Percentiles rank a stretch among this genome's conserved stretches.
phyloP scores from a whole-genome alignment of 768 basidiomycete genomes.

The Boletellus ananas region DNA sequence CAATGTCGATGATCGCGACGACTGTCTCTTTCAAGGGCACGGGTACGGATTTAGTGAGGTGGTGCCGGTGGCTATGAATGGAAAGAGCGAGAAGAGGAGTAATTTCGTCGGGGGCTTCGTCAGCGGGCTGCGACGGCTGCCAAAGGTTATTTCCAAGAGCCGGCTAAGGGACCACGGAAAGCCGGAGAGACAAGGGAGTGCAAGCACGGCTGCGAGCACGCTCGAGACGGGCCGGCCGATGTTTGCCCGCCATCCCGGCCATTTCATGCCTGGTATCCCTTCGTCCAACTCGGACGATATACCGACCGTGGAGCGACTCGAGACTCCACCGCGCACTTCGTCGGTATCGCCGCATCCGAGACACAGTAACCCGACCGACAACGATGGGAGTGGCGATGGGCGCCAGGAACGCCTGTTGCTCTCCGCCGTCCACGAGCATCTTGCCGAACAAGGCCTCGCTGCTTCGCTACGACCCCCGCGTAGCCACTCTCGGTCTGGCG shows the following conservation, averaged over 20 bases:
- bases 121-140: conserved; percentile 28
- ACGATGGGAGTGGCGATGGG: conserved; percentile 19
- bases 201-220: background rate
- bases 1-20: conserved; percentile 23
- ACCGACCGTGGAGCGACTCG: conserved; percentile 27
- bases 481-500: conserved; percentile 18
- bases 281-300: conserved; percentile 27
- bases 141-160: conserved; percentile 32
- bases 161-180: conserved; percentile 26
- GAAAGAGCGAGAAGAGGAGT: conserved; percentile 30
- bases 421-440: conserved; percentile 23
- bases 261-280: conserved; percentile 16
- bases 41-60: conserved; percentile 25
- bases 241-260: conserved; percentile 21
- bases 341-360: conserved; percentile 23
- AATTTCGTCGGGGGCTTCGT: conserved; percentile 30
- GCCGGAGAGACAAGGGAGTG: conserved; percentile 18
- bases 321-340: conserved; percentile 21
- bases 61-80: conserved; percentile 16
- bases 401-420: conserved; percentile 26
- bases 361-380: conserved; percentile 14
- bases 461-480: conserved; percentile 12
- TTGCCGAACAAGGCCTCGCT: conserved; percentile 15
- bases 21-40: conserved; percentile 16
- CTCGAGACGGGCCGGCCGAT: conserved; percentile 11